Evolutionary conservation across 768 basidiomycete species (phyloP).

Genomic region (Cyclocybe cylindracea): DNA sequence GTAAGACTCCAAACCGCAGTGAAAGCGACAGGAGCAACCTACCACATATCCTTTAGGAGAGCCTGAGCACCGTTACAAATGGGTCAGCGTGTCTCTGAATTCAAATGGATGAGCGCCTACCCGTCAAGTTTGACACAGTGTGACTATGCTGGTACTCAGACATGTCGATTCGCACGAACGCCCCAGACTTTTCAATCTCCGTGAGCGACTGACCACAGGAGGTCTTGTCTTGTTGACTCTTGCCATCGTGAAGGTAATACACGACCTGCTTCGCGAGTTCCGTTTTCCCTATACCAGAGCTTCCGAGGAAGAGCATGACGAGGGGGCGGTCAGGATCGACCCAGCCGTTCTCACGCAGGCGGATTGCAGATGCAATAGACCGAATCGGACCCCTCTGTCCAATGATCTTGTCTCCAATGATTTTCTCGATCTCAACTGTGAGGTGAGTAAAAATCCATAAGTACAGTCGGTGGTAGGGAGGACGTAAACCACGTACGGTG

Average conservation of each 20-base stretch:
- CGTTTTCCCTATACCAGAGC: conserved; percentile 8
- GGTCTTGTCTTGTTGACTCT: background rate
- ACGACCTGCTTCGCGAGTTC: conserved; percentile 6
- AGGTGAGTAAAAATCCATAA: background rate
- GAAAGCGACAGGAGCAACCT: too few species aligned
- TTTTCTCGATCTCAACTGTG: conserved; percentile 1
- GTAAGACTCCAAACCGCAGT: too few species aligned
- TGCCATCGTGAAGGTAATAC: background rate
- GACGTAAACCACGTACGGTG: background rate
- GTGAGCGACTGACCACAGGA: conserved; percentile 2
- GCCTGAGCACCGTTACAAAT: background rate
- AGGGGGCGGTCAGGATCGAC: conserved; percentile 8
- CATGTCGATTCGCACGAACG: conserved; percentile 7
- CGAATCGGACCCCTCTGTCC: conserved; percentile 6
- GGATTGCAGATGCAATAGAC: conserved; percentile 5
- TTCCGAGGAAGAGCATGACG: conserved; percentile 10
- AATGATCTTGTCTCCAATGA: conserved; percentile 1
- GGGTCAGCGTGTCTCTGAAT: background rate
- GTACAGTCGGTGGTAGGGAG: background rate
- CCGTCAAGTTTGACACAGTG: conserved; percentile 5
- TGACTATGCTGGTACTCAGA: conserved; percentile 5
- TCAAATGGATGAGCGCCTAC: background rate
- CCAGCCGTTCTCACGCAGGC: conserved; percentile 5
- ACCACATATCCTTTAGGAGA: conserved; percentile 5
- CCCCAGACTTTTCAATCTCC: conserved; percentile 3